Base-by-base conservation (phyloP, 2,329 filamentous ascomycete genomes). In the Colletotrichum gigasporum region DNA sequence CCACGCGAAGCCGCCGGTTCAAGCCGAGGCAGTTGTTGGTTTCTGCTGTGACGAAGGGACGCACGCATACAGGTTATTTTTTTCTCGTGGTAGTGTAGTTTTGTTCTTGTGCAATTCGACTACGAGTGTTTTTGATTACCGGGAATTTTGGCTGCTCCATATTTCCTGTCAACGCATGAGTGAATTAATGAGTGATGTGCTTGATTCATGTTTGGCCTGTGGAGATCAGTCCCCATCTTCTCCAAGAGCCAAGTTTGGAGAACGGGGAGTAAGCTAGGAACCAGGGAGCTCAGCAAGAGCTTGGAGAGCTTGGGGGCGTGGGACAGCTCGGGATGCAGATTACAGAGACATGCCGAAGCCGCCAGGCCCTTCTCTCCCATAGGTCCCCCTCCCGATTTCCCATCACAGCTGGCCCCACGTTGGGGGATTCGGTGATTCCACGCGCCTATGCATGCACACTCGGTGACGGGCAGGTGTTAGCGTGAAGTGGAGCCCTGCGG, bases 101-200 rank as follows among this genome's bases (percentile, higher is more conserved):
- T 52, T 50, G 52, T 57, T 50, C 37, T 24, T 48, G 44, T 48
- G 39, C 28, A 45, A 53, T 59, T 30, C 22, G 39, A 48, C 39
- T 47, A 63, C 39, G 47, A 53, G 24, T 63, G 30, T 37, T 47
- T 52, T 53, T 45, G 42, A 60, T 47, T 60, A 47, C 60, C 60
- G 60, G 55, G 39, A 55, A n/a, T 12, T 9, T n/a, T 4, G 14
- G n/a, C n/a, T n/a, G n/a, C n/a, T n/a, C n/a, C n/a, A n/a, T n/a
- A n/a, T n/a, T n/a, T 45, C 0, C 0, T 3, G 6, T 45, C 20
- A 45, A n/a, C n/a, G n/a, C 42, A 14, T 24, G 42, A 45, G 20
- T 45, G 24, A 24, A 14, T 35, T 5, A 16, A 51, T 51, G 47
- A 51, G 47, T 51, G 47, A 51, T 51, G 34, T 18, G 24, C 26